phyloP scores from a whole-genome alignment of 164 flowering plant genomes.

The Stephania yunnanensis region DNA sequence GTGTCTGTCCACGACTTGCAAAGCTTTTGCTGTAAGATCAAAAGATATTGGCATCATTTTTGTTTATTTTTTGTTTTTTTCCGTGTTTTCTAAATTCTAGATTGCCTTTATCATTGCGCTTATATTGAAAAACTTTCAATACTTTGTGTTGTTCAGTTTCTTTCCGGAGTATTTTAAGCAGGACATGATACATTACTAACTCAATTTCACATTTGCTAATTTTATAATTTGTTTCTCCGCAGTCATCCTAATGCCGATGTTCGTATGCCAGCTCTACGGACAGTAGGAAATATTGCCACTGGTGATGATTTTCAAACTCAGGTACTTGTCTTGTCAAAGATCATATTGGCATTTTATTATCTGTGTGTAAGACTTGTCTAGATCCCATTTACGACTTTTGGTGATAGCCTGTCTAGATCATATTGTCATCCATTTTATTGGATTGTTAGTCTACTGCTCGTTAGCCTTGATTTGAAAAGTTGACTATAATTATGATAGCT shows the following conservation, averaged over 20 bases:
- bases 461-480: too few species aligned
- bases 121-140: neutral
- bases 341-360: neutral
- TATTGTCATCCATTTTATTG: too few species aligned
- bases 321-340: conserved; percentile 25
- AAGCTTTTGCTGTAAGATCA: conserved; percentile 48
- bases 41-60: neutral
- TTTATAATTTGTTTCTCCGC: conserved; percentile 11
- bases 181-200: too few species aligned
- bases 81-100: too few species aligned
- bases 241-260: conserved; percentile 59
- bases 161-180: neutral
- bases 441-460: too few species aligned
- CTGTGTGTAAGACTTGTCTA: too few species aligned
- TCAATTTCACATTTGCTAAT: neutral
- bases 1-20: conserved; percentile 63
- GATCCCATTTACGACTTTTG: too few species aligned
- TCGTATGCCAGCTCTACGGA: conserved; percentile 63
- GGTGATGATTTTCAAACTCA: conserved; percentile 72
- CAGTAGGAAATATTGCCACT: conserved; percentile 69
- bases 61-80: too few species aligned
- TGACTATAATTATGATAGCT: too few species aligned
- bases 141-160: neutral
- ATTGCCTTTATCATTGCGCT: neutral
- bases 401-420: too few species aligned